A percentile compares a stretch with the other conserved stretches of the same genome.
Conservation (phyloP, 768 basidiomycete species). For the Psilocybe azurescens region DNA sequence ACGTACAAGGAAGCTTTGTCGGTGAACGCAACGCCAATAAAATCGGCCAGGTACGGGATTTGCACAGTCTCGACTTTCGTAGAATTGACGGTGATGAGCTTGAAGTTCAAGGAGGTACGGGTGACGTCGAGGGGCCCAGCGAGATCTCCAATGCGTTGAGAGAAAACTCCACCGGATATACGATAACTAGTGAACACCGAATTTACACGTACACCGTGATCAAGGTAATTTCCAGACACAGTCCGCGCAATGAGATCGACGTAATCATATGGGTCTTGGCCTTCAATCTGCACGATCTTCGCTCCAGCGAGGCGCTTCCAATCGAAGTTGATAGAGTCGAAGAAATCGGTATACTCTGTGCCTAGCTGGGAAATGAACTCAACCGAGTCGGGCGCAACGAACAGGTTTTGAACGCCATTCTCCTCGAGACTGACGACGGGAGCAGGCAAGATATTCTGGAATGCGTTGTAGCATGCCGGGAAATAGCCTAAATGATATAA, state of each 20-base stretch:
- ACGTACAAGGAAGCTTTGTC: conserved; percentile 58
- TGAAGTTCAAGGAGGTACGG: conserved; percentile 51
- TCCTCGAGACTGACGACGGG: conserved; percentile 57
- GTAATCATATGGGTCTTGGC: conserved; percentile 56
- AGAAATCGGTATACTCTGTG: conserved; percentile 47
- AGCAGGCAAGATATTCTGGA: conserved; percentile 61
- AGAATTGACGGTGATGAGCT: conserved; percentile 49
- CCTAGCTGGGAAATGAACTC: conserved; percentile 55
- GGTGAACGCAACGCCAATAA: conserved; percentile 52
- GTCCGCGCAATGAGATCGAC: conserved; percentile 61
- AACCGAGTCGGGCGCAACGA: conserved; percentile 59
- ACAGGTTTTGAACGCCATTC: conserved; percentile 51
- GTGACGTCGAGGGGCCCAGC: conserved; percentile 58
- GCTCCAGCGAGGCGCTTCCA: conserved; percentile 68
- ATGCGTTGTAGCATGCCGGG: conserved; percentile 58
- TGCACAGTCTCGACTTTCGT: conserved; percentile 52
- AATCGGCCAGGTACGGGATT: conserved; percentile 58
- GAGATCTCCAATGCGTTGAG: conserved; percentile 62
- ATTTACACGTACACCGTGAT: conserved; percentile 68
- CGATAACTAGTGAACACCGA: conserved; percentile 66
- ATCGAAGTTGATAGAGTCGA: conserved; percentile 55
- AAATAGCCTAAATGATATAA: conserved; percentile 51
- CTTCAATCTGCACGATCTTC: conserved; percentile 57
- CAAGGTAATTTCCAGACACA: conserved; percentile 67
- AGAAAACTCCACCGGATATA: conserved; percentile 48